Base-by-base conservation (phyloP, 148 eudicot genomes). In the Camellia lanceoleosa region DNA sequence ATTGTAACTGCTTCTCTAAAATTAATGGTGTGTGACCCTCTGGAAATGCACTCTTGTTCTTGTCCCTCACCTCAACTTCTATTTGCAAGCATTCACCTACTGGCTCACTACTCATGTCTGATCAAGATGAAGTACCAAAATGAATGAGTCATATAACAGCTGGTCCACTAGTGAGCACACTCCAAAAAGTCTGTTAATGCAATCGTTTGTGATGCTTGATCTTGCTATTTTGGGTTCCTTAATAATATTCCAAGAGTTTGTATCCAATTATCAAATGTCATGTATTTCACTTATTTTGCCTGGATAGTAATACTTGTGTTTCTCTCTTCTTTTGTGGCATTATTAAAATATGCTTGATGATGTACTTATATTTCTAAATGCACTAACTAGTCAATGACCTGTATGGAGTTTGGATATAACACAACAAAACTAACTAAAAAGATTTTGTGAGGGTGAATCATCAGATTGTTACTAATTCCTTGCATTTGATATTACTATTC, bases 391-490 rank as follows among this genome's bases (percentile, higher is more conserved):
- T 6, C 42, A 65, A 20, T 38, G 68, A 44, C 42, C 11, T 4
- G 20, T 75, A 43, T n/a, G 68, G 59, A 42, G 42, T 7, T 65
- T 15, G 58, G 15, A 49, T 77, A 30, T 65, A 52, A 7, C 14
- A 13, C 12, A 23, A 72, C 42, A 65, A 49, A 77, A 77, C 72
- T 77, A 52, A 51, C 49, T 14, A 12, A 63, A 12, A 49, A 77
- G 72, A 15, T 3, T 76, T 76, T 62, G n/a, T 63, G 20, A 11
- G 78, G 49, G 54, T 80, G 51, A 51, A 60, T 80, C 13, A 15
- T 20, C 54, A 49, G 2, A 38, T 51, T 74, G 43, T 52, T 49
- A 11, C 77, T 51, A 64, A n/a, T 47, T 65, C 62, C 51, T 65
- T 68, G 62, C 54, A 52, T 65, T 46, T 77, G 43, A 1, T 51